Evolutionary conservation across 306 rosid genomes (phyloP).

Genomic region (Sesbania bispinosa): DNA sequence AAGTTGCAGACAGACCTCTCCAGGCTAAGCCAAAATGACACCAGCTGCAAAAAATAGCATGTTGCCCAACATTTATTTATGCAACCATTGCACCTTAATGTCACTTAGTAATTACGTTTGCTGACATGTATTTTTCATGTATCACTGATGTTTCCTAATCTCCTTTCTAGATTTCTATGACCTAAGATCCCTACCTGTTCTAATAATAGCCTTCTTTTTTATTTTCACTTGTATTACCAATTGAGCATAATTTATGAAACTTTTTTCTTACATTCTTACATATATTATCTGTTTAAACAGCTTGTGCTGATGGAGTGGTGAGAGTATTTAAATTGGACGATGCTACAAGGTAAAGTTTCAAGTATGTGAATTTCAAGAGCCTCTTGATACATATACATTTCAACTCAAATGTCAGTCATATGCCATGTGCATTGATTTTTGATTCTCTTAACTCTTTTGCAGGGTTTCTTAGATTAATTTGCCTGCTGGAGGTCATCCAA

Average conservation of each 20-base stretch:
- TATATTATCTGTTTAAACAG: constrained; percentile 43
- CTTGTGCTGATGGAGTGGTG: constrained; percentile 93
- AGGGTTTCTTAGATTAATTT: constrained; percentile 87
- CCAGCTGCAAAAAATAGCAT: not conserved
- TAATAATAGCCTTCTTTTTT: not conserved
- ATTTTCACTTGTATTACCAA: constrained; percentile 4
- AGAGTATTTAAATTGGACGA: constrained; percentile 94
- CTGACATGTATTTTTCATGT: not conserved
- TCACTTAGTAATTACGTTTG: not conserved
- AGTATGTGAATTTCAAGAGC: constrained; percentile 49
- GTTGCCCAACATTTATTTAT: not conserved
- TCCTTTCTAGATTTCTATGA: not conserved
- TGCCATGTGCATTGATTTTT: not conserved
- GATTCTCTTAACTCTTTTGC: constrained; percentile 35
- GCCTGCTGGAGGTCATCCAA: constrained; percentile 92
- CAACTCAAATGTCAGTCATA: constrained; percentile 21
- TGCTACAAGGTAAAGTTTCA: constrained; percentile 93
- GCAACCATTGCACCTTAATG: not conserved
- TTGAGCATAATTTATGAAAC: not conserved
- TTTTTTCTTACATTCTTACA: constrained; percentile 3
- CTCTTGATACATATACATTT: constrained; percentile 2
- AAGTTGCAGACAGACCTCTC: not conserved
- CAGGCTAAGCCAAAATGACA: not conserved
- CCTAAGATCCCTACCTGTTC: not conserved
- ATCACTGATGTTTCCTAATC: constrained; percentile 1